A percentile compares a stretch with the other conserved stretches of the same genome.
Evolutionary conservation across 2,329 filamentous ascomycete genomes (phyloP).

Genomic region (Cladorrhinum sp.): DNA sequence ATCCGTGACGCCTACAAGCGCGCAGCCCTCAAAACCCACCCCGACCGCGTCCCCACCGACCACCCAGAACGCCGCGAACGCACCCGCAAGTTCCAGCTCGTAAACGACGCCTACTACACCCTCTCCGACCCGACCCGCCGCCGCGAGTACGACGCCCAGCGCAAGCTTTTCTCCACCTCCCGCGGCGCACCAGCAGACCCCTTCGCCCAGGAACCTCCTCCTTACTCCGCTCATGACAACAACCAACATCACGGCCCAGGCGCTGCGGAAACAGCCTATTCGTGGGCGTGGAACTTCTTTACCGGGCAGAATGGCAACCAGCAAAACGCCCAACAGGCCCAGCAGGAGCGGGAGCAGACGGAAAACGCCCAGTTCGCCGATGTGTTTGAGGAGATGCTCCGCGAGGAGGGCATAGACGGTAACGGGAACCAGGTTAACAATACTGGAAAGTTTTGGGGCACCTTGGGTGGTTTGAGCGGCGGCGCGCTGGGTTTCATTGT

Average conservation of each 20-base stretch:
- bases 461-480: slow-evolving; percentile 82
- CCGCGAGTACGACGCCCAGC: slow-evolving; percentile 78
- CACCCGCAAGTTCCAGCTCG: slow-evolving; percentile 59
- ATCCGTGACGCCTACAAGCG: slow-evolving; percentile 94
- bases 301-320: slow-evolving; percentile 29
- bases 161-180: slow-evolving; percentile 47
- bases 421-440: slow-evolving; percentile 41
- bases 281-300: slow-evolving; percentile 72
- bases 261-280: slow-evolving; percentile 52
- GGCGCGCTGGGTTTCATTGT: slow-evolving; percentile 93
- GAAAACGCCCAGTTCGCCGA: slow-evolving; percentile 82
- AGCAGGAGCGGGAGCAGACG: slow-evolving; percentile 45
- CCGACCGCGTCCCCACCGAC: slow-evolving; percentile 80
- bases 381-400: slow-evolving; percentile 86
- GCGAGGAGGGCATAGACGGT: slow-evolving; percentile 72
- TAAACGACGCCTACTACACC: slow-evolving; percentile 45
- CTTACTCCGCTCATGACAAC: slow-evolving; percentile 39
- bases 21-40: slow-evolving; percentile 89
- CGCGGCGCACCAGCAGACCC: slow-evolving; percentile 32
- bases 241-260: slow-evolving; percentile 31
- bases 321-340: slow-evolving; percentile 31
- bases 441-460: slow-evolving; percentile 78
- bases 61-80: slow-evolving; percentile 78
- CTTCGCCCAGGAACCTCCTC: slow-evolving; percentile 46
- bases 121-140: slow-evolving; percentile 76